Evolutionary conservation across 2,329 filamentous ascomycete species (phyloP).

Genomic region (Aspergillus vadensis): DNA sequence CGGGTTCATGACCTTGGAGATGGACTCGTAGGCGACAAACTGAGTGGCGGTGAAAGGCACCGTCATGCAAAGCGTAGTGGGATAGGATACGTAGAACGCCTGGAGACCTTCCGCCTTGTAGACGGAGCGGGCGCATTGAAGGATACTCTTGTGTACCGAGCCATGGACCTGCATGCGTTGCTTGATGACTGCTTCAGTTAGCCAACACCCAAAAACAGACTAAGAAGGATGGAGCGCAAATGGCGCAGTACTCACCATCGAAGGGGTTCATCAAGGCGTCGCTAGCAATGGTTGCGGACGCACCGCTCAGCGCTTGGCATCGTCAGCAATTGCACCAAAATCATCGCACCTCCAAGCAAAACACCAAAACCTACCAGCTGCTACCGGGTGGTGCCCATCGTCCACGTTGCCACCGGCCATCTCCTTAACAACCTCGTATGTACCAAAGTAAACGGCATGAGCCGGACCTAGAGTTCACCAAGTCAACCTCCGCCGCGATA

Average conservation of each 20-base stretch:
- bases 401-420: conserved; percentile 88
- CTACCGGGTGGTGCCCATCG: conserved; percentile 83
- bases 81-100: conserved; percentile 98
- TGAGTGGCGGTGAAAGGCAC: conserved; percentile 96
- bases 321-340: conserved; percentile 36
- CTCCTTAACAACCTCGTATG: conserved; percentile 96
- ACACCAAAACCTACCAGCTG: conserved; percentile 68
- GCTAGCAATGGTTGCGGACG: conserved; percentile 92
- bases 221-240: background rate
- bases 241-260: conserved; percentile 67
- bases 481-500: conserved; percentile 8
- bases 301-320: conserved; percentile 78
- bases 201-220: background rate
- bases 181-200: conserved; percentile 75
- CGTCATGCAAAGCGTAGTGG: conserved; percentile 97
- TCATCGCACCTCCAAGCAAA: background rate
- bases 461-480: conserved; percentile 69
- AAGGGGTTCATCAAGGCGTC: conserved; percentile 99
- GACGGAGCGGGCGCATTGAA: conserved; percentile 83
- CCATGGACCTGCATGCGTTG: conserved; percentile 98
- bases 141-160: conserved; percentile 85
- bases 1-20: conserved; percentile 92
- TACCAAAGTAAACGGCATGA: conserved; percentile 97
- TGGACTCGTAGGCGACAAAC: conserved; percentile 95
- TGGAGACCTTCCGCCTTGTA: conserved; percentile 84